Evolutionary conservation across 345 rosid genomes (phyloP), one percentile per base, ranked within the genome.

Genomic region (Cardamine chenopodiifolia): DNA sequence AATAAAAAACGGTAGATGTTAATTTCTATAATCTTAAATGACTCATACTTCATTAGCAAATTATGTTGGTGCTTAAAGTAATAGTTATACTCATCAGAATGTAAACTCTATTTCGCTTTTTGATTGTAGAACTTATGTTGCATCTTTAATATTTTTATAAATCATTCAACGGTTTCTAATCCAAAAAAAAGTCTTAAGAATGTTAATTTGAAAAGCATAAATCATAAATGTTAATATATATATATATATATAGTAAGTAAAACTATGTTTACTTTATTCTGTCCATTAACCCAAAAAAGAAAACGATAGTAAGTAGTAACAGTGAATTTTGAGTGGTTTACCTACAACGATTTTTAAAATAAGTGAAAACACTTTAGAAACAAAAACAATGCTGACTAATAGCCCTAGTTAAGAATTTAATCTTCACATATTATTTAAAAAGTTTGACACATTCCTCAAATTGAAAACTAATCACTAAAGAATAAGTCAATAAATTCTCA

Each of bases 301-400:
- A 26, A 3, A 28, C 19, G 40, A 56, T n/a, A 10, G 62, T 17
- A 34, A 28, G 9, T 17, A 18, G 25, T 32, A 59, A 34, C 50
- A 28, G 50, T 44, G 64, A 54, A 18, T 45, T 17, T 70, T 42
- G 25, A 56, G 62, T 70, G 28, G 37, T 26, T 54, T 57, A 28
- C 19, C 66, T 20, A 53, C 62, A 61, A 3, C 8, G 1, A 12
- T 35, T 20, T 60, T 20, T 7, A 13, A 22, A 22, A 2, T 53
- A 7, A 39, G 25, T 22, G 8, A 35, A 19, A 31, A 9, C 40
- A 9, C 25, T 55, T 29, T 28, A 32, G 2, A 57, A 11, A 18
- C 6, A 2, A 7, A 35, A n/a, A n/a, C n/a, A n/a, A 6, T 5
- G 0, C 19, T 44, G 15, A 2, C 4, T 57, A 57, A 10, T 32